phyloP scores from a whole-genome alignment of 176 grass and related monocot species.

The Triticum timopheevii region DNA sequence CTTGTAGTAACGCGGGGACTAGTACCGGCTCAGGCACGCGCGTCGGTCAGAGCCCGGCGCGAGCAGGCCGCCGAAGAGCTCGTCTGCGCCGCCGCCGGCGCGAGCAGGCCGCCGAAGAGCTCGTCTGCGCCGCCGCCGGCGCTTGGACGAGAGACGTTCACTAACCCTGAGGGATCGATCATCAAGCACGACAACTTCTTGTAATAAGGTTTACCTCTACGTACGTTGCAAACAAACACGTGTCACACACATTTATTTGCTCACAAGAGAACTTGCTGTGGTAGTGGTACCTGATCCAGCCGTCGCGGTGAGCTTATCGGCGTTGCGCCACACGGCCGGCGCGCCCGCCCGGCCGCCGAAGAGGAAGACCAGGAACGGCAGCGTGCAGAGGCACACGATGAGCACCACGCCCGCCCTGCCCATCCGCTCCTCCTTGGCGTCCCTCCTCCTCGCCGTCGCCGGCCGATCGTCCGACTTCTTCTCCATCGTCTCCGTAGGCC shows the following conservation, averaged over 20 bases:
- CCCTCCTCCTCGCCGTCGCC: not conserved
- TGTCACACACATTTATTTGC: too few species aligned
- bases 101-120: slow-evolving; percentile 39
- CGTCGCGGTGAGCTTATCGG: not conserved
- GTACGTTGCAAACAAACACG: too few species aligned
- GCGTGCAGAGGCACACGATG: slow-evolving; percentile 15
- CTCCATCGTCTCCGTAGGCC: not conserved
- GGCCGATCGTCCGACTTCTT: slow-evolving; percentile 3
- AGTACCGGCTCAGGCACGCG: slow-evolving; percentile 47
- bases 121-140: slow-evolving; percentile 11
- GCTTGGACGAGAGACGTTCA: not conserved
- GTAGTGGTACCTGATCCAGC: too few species aligned
- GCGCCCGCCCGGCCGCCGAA: not conserved
- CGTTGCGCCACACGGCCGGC: slow-evolving; percentile 26
- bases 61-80: slow-evolving; percentile 44
- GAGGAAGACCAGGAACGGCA: slow-evolving; percentile 24
- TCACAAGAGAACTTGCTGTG: too few species aligned
- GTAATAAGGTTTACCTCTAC: too few species aligned
- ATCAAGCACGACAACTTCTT: too few species aligned
- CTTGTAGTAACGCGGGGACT: slow-evolving; percentile 34
- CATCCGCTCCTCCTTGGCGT: not conserved
- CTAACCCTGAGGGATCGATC: not conserved
- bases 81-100: slow-evolving; percentile 6
- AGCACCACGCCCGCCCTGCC: not conserved
- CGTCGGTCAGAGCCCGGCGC: slow-evolving; percentile 11